A percentile compares a stretch with the other conserved stretches of the same genome.
These are phyloP conservation scores for Crithidia sp. DNA, from an alignment of 208 protist species.

Conservation along the genomic window DNA sequence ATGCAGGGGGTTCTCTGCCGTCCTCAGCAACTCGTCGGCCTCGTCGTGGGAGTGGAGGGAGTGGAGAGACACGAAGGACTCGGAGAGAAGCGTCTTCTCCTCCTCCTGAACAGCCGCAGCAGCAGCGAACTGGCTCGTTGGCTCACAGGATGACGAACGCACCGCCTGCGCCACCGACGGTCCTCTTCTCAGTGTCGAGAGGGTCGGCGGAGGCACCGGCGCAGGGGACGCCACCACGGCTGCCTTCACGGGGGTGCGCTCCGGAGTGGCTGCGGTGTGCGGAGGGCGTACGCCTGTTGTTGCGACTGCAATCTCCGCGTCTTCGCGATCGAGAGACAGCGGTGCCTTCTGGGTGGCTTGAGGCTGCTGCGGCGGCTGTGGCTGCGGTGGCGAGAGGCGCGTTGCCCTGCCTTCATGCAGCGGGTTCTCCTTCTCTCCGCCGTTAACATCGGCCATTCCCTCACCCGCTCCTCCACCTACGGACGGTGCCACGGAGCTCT, in stretches of 20 bases:
- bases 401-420: not conserved
- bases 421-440: not conserved
- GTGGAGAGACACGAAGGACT: conserved; percentile 3
- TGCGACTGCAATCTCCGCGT: not conserved
- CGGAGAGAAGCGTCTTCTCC: not conserved
- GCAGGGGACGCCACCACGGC: not conserved
- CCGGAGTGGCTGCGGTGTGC: too few relatives aligned
- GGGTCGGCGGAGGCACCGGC: not conserved
- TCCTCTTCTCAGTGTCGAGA: not conserved
- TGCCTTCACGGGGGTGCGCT: not conserved
- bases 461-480: not conserved
- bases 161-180: too few relatives aligned
- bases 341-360: too few relatives aligned
- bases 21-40: not conserved
- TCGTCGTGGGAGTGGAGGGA: conserved; percentile 12
- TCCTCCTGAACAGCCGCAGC: not conserved
- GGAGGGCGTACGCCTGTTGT: too few relatives aligned
- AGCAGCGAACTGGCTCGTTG: too few relatives aligned
- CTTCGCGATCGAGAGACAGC: not conserved
- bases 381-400: not conserved
- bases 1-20: not conserved
- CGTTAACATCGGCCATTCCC: too few relatives aligned
- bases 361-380: not conserved
- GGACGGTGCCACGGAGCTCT: not conserved
- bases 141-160: too few relatives aligned